A percentile compares a stretch with the other conserved stretches of the same genome.
These are phyloP conservation scores for Tuber brumale DNA, from an alignment of 495 filamentous ascomycete genomes.

Conservation along the genomic window DNA sequence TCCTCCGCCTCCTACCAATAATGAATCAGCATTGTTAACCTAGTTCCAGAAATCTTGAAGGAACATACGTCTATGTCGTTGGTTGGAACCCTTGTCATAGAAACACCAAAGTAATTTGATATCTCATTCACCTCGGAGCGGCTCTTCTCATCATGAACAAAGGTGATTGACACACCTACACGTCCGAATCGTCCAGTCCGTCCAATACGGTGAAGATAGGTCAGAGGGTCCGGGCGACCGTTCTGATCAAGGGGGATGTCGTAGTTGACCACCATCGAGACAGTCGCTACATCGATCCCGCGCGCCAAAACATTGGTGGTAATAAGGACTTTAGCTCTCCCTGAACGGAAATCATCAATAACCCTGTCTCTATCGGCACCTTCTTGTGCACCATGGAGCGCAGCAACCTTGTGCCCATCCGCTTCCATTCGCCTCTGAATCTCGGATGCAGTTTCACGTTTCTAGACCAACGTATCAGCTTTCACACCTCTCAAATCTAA, in stretches of 20 bases:
- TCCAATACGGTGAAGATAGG: conserved; percentile 88
- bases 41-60: background rate
- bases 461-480: conserved; percentile 46
- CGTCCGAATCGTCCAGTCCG: conserved; percentile 95
- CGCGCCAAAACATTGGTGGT: conserved; percentile 97
- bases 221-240: conserved; percentile 67
- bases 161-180: conserved; percentile 86
- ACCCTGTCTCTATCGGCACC: conserved; percentile 74
- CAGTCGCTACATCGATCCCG: conserved; percentile 93
- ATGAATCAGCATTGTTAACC: no score
- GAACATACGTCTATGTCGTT: conserved; percentile 40
- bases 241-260: conserved; percentile 59
- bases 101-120: conserved; percentile 58
- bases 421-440: conserved; percentile 78
- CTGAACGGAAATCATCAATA: conserved; percentile 79
- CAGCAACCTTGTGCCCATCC: conserved; percentile 86
- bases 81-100: conserved; percentile 55
- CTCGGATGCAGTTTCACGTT: conserved; percentile 67
- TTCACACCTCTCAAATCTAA: conserved; percentile 32
- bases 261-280: conserved; percentile 97
- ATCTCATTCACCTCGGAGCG: conserved; percentile 71
- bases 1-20: conserved; percentile 38
- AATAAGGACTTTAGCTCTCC: conserved; percentile 95
- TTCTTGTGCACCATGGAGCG: conserved; percentile 77
- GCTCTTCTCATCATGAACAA: conserved; percentile 72